Evolutionary conservation across 2,329 filamentous ascomycete genomes (phyloP).

Genomic region (Mariannaea elegans): DNA sequence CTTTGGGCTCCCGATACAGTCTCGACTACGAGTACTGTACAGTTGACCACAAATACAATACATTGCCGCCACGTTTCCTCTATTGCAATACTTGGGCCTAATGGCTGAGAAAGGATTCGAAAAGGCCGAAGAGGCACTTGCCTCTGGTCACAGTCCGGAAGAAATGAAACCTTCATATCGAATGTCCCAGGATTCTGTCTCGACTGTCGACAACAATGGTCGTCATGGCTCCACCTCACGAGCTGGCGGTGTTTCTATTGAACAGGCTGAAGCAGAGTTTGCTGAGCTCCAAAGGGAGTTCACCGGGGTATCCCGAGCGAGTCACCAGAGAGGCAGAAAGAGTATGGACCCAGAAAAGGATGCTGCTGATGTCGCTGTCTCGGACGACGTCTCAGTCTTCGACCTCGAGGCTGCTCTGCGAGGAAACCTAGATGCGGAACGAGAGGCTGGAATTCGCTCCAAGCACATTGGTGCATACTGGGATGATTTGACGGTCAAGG

Average conservation of each 20-base stretch:
- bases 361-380: constrained; percentile 45
- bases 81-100: neutral
- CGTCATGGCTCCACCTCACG: constrained; percentile 29
- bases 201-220: constrained; percentile 38
- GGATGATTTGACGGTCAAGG: constrained; percentile 79
- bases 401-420: constrained; percentile 79
- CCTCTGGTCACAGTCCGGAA: constrained; percentile 39
- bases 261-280: constrained; percentile 76
- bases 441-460: constrained; percentile 79
- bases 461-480: constrained; percentile 85
- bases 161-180: constrained; percentile 37
- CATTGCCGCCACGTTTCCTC: neutral
- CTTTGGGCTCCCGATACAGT: constrained; percentile 39
- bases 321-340: constrained; percentile 44
- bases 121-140: constrained; percentile 42
- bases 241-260: constrained; percentile 67
- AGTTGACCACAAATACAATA: constrained; percentile 2
- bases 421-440: constrained; percentile 75
- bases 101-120: constrained; percentile 43
- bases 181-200: constrained; percentile 40
- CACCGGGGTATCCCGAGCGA: constrained; percentile 64
- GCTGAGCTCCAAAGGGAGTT: constrained; percentile 71
- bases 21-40: constrained; percentile 27
- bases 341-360: constrained; percentile 68
- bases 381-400: constrained; percentile 64